These are phyloP conservation scores for Pigoraptor vietnamica DNA, from an alignment of 78 protist genomes.

Conservation along the genomic window DNA sequence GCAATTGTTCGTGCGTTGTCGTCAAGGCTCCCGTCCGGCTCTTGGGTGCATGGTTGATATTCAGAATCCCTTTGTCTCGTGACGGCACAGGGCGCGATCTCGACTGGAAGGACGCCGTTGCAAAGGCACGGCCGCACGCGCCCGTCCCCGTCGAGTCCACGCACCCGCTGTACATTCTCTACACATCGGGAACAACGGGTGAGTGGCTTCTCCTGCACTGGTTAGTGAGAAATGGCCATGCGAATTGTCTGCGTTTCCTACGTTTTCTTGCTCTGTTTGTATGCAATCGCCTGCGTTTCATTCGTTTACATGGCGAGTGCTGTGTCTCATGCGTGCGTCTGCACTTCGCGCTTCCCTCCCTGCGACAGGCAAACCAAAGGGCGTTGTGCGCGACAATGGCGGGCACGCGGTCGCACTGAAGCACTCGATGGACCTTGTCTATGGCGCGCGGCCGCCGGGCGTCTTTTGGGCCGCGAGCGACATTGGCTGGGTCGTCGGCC, in stretches of 20 bases:
- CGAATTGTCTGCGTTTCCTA: too few species aligned
- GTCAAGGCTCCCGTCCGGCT: too few species aligned
- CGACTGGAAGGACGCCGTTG: conserved; percentile 21
- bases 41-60: too few species aligned
- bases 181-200: conserved; percentile 88
- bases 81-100: conserved; percentile 21
- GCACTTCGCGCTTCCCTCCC: neutral
- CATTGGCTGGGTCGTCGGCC: conserved; percentile 65
- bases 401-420: conserved; percentile 49
- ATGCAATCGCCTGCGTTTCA: neutral
- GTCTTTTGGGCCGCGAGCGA: conserved; percentile 48
- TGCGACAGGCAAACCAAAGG: conserved; percentile 67
- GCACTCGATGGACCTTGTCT: conserved; percentile 35
- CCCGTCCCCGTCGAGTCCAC: conserved; percentile 41
- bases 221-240: neutral
- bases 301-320: neutral
- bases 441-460: conserved; percentile 41
- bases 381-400: conserved; percentile 59
- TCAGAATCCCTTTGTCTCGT: too few species aligned
- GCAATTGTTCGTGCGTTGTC: too few species aligned
- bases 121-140: neutral
- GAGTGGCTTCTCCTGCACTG: neutral
- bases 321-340: neutral
- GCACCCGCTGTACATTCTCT: conserved; percentile 80
- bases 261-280: too few species aligned